Base-by-base conservation (phyloP, 2,329 filamentous ascomycete genomes). In the Verticillium longisporum region DNA sequence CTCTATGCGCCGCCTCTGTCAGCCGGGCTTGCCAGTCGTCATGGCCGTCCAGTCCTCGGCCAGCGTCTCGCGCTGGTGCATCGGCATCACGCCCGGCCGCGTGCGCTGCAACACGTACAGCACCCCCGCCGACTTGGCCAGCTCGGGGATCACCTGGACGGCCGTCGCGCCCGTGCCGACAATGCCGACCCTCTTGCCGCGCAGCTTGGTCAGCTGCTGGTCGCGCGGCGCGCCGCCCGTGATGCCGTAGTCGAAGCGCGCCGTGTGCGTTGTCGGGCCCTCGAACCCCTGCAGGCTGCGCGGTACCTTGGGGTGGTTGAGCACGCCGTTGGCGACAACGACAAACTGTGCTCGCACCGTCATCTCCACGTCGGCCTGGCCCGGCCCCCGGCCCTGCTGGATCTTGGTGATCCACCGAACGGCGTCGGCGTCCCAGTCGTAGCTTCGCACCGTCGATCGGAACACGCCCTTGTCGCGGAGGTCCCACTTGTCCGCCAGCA, bases 61-160 rank as follows among this genome's bases (percentile, higher is more conserved):
- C 53, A 83, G 76, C 0, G 77, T 83, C 1, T 69, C 61, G 5
- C 69, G 65, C 57, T 80, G 72, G 15, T 67, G 73, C 10, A 78
- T 75, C 18, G 66, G 65, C 26, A 73, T 73, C 4, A 81, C 72
- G 0, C 71, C 70, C 1, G 77, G 74, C 3, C 82, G 82, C 2
- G 83, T 86, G 2, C 83, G 78, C 67, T 86, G 83, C 66, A 86
- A 77, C n/a, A 86, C 81, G 63, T 78, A 82, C 2, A 85, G 66
- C 45, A 83, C 72, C 56, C 80, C 77, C 0, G 80, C 77, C 61
- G 74, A 80, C 56, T 77, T 73, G 1, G 77, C 80, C 1, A 84
- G 67, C 18, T 73, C 67, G 0, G 81, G 78, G 0, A 82, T 67
- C 1, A 72, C 74, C 62, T 81, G 78, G 3, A 83, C 71, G 0